These are phyloP conservation scores for Lasiosphaeris hirsuta DNA, from an alignment of 495 filamentous ascomycete genomes.

Conservation along the genomic window DNA sequence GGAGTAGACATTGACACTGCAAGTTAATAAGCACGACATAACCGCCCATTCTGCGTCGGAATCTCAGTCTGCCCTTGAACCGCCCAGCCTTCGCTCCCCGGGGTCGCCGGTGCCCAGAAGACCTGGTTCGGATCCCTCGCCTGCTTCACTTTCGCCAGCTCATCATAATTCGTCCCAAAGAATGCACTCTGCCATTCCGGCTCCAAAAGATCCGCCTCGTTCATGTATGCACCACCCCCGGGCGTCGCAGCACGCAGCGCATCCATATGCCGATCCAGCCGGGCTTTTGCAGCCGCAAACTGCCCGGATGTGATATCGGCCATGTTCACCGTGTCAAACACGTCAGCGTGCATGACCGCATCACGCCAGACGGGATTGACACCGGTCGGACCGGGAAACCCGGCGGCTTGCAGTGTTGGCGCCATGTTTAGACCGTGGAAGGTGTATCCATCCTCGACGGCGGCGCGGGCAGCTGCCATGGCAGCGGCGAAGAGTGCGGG, in stretches of 20 bases:
- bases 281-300: slow-evolving; percentile 18
- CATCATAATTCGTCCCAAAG: slow-evolving; percentile 50
- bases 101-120: slow-evolving; percentile 53
- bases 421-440: slow-evolving; percentile 47
- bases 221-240: slow-evolving; percentile 42
- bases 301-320: slow-evolving; percentile 22
- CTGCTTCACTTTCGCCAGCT: slow-evolving; percentile 49
- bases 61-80: slow-evolving; percentile 27
- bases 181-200: slow-evolving; percentile 58
- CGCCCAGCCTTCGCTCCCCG: slow-evolving; percentile 51
- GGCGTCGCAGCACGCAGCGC: slow-evolving; percentile 31
- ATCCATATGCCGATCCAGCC: slow-evolving; percentile 27
- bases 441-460: slow-evolving; percentile 38
- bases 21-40: slow-evolving; percentile 18
- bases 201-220: slow-evolving; percentile 53
- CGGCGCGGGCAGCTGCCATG: slow-evolving; percentile 38
- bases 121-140: slow-evolving; percentile 49
- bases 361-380: slow-evolving; percentile 56
- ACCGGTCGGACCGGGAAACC: slow-evolving; percentile 29
- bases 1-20: no score
- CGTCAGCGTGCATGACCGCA: slow-evolving; percentile 53
- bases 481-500: slow-evolving; percentile 34
- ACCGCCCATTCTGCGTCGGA: slow-evolving; percentile 32
- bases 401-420: slow-evolving; percentile 31
- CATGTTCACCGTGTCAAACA: slow-evolving; percentile 25